phyloP scores from a whole-genome alignment of 805 yeast genomes.

The Suhomyces sp. region DNA sequence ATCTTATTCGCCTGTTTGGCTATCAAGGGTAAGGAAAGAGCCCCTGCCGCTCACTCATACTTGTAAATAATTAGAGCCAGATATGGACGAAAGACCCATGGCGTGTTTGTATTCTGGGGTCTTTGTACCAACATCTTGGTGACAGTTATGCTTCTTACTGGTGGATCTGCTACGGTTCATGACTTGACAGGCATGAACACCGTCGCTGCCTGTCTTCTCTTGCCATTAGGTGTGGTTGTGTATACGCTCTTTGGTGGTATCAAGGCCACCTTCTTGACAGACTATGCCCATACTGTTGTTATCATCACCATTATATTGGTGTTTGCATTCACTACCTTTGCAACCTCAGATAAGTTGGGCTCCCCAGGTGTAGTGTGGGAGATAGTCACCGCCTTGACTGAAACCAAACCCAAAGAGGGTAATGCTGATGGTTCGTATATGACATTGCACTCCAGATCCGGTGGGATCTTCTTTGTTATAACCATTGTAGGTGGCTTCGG shows the following conservation, averaged over 20 bases:
- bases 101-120: slow-evolving; percentile 72
- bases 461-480: slow-evolving; percentile 87
- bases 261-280: slow-evolving; percentile 47
- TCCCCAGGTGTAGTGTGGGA: slow-evolving; percentile 84
- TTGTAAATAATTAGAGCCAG: slow-evolving; percentile 79
- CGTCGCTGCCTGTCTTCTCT: slow-evolving; percentile 76
- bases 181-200: slow-evolving; percentile 82
- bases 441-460: slow-evolving; percentile 82
- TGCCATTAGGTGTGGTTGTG: slow-evolving; percentile 72
- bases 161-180: slow-evolving; percentile 81
- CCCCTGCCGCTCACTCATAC: slow-evolving; percentile 91
- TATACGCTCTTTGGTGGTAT: slow-evolving; percentile 46
- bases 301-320: slow-evolving; percentile 72
- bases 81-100: slow-evolving; percentile 76
- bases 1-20: slow-evolving; percentile 84
- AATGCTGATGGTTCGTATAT: slow-evolving; percentile 85
- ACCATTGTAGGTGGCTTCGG: slow-evolving; percentile 87
- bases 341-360: slow-evolving; percentile 68
- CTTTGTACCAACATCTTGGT: slow-evolving; percentile 85
- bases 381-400: slow-evolving; percentile 58
- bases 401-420: slow-evolving; percentile 65
- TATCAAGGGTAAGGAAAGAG: slow-evolving; percentile 82
- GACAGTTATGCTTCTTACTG: slow-evolving; percentile 88
- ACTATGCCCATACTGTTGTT: slow-evolving; percentile 48
- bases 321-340: slow-evolving; percentile 80